Evolutionary conservation across 495 filamentous ascomycete genomes (phyloP).

Genomic region (Lineolata rhizophorae): DNA sequence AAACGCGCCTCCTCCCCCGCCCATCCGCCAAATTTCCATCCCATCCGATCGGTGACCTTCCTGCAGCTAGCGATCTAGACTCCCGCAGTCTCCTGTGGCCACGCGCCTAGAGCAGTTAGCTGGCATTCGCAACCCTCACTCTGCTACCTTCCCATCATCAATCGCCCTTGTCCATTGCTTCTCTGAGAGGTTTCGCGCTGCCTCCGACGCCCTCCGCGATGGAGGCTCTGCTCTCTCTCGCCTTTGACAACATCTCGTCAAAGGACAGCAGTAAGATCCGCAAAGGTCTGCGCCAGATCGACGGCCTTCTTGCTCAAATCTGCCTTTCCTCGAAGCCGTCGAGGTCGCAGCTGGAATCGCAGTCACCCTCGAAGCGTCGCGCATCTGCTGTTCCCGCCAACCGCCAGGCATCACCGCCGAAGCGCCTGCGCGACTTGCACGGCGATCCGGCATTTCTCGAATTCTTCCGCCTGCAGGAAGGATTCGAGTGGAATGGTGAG

Average conservation of each 20-base stretch:
- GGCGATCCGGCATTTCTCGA: conserved; percentile 85
- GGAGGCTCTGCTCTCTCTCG: conserved; percentile 79
- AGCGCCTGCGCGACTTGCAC: conserved; percentile 36
- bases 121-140: too few relatives aligned
- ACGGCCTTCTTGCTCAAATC: conserved; percentile 88
- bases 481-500: conserved; percentile 89
- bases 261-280: conserved; percentile 73
- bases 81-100: too few relatives aligned
- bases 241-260: conserved; percentile 92
- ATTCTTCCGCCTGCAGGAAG: conserved; percentile 90
- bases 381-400: conserved; percentile 9
- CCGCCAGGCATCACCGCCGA: conserved; percentile 20
- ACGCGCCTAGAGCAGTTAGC: too few relatives aligned
- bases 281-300: conserved; percentile 86
- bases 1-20: too few relatives aligned
- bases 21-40: too few relatives aligned
- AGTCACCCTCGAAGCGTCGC: conserved; percentile 15
- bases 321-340: conserved; percentile 52
- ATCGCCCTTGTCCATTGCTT: too few relatives aligned
- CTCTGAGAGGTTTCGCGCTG: too few relatives aligned
- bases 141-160: too few relatives aligned
- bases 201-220: too few relatives aligned
- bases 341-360: too few relatives aligned
- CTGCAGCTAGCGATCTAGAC: too few relatives aligned
- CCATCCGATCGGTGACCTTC: too few relatives aligned